Conservation (phyloP, 495 filamentous ascomycete species). For the Neurospora cerealis region DNA sequence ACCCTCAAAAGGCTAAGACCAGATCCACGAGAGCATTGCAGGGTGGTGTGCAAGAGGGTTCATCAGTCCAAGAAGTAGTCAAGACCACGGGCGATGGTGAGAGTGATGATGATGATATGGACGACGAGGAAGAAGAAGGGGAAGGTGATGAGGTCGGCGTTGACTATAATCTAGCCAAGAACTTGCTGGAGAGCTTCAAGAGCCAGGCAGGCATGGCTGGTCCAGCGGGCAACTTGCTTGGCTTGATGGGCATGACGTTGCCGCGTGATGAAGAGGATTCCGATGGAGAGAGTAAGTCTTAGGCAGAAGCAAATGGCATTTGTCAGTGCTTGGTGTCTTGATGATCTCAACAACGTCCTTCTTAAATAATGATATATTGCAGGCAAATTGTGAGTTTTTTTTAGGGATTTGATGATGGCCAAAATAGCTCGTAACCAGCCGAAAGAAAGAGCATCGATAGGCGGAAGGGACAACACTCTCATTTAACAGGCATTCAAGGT, state of each 20-base stretch:
- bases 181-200: conserved; percentile 86
- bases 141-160: conserved; percentile 52
- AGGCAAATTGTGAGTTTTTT: not conserved
- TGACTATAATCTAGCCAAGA: conserved; percentile 82
- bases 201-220: conserved; percentile 76
- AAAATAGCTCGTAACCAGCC: not conserved
- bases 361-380: not conserved
- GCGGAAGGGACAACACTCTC: not conserved
- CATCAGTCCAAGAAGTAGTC: not conserved
- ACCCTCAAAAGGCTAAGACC: conserved; percentile 24
- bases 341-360: not conserved
- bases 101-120: not conserved
- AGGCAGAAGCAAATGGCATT: not conserved
- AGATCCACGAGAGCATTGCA: conserved; percentile 3
- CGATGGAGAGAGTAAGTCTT: not conserved
- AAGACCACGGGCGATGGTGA: conserved; percentile 6
- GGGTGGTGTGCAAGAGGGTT: conserved; percentile 1
- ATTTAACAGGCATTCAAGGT: not conserved
- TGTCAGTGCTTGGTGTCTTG: not conserved
- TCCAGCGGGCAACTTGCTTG: conserved; percentile 75
- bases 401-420: not conserved
- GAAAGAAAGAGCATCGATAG: not conserved
- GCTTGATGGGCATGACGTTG: conserved; percentile 70
- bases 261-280: conserved; percentile 62
- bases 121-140: conserved; percentile 25